Evolutionary conservation across 2,329 filamentous ascomycete species (phyloP).

Genomic region (Ophiostoma sp.): DNA sequence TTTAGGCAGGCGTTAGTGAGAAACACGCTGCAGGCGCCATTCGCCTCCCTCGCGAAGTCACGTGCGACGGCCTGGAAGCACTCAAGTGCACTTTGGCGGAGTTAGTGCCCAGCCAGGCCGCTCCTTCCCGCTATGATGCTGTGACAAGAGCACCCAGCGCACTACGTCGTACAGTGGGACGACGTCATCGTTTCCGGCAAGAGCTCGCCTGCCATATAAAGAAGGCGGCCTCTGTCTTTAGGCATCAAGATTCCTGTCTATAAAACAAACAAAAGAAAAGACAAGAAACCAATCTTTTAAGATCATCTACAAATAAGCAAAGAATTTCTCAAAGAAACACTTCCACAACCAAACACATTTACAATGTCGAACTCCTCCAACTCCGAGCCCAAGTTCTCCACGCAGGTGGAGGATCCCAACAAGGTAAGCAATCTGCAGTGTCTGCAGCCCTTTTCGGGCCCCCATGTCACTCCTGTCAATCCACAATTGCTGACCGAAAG

Average conservation of each 20-base stretch:
- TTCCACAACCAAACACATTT: not conserved
- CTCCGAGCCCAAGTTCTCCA: slow-evolving; percentile 31
- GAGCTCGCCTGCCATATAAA: slow-evolving; percentile 14
- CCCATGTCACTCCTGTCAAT: not conserved
- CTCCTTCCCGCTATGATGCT: slow-evolving; percentile 12
- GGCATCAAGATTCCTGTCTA: slow-evolving; percentile 9
- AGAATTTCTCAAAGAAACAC: not conserved
- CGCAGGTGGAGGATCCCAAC: slow-evolving; percentile 33
- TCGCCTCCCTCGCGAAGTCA: slow-evolving; percentile 22
- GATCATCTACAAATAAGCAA: too few relatives aligned
- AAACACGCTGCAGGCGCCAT: not conserved
- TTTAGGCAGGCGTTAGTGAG: slow-evolving; percentile 30
- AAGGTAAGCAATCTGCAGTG: slow-evolving; percentile 29
- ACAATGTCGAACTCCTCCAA: slow-evolving; percentile 32
- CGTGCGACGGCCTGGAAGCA: slow-evolving; percentile 6
- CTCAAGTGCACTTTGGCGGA: not conserved
- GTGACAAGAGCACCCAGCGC: not conserved
- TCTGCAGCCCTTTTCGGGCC: not conserved
- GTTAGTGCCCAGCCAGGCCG: not conserved
- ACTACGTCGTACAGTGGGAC: not conserved
- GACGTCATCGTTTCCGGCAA: slow-evolving; percentile 23
- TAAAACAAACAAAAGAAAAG: not conserved
- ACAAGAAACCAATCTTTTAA: not conserved
- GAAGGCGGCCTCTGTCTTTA: slow-evolving; percentile 20
- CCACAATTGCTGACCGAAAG: slow-evolving; percentile 4